Evolutionary conservation across 208 protist species (phyloP).

Genomic region (Phytomonas francai): DNA sequence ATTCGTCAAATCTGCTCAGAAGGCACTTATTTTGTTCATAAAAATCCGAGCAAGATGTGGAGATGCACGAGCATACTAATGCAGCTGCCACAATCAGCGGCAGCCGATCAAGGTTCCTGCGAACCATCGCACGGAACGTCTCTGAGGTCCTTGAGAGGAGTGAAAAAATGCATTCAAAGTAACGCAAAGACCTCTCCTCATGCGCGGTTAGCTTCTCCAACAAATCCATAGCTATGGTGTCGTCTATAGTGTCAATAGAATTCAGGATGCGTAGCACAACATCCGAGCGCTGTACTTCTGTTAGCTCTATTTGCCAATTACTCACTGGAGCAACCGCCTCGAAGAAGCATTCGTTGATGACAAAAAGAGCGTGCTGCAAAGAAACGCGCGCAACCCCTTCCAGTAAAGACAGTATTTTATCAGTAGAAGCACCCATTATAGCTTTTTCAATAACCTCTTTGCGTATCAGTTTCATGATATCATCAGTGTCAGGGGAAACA

Average conservation of each 20-base stretch:
- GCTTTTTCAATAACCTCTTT: slow-evolving; percentile 10
- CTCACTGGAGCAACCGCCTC: background rate
- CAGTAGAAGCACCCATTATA: background rate
- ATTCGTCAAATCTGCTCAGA: background rate
- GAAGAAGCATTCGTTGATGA: background rate
- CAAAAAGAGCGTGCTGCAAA: background rate
- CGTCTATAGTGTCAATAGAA: background rate
- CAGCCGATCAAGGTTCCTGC: background rate
- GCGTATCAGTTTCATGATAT: slow-evolving; percentile 14
- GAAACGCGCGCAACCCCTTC: background rate
- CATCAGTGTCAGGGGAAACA: slow-evolving; percentile 7
- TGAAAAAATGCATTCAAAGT: background rate
- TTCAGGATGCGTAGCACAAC: background rate
- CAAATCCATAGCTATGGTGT: background rate
- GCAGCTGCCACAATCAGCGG: background rate
- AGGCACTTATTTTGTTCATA: background rate
- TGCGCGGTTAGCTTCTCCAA: background rate
- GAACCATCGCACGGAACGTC: background rate
- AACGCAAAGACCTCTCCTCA: background rate
- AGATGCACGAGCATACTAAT: background rate
- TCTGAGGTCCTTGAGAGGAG: background rate
- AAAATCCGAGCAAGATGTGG: background rate
- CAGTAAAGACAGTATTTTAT: background rate
- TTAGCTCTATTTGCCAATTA: background rate
- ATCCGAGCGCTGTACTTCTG: background rate